Conservation (phyloP, 306 rosid genomes). For the Sesbania bispinosa region DNA sequence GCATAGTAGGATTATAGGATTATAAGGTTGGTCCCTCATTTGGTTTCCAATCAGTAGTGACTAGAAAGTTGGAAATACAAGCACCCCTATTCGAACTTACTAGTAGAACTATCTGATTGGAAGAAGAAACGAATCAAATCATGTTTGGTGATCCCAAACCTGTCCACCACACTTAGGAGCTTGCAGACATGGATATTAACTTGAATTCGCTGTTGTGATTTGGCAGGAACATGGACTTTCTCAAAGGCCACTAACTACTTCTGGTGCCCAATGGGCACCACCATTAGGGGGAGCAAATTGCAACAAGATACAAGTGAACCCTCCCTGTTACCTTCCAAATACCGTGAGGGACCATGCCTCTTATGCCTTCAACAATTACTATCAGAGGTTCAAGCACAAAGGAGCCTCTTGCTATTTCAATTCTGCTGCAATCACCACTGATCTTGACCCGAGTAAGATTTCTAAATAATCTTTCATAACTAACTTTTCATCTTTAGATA, state of each 20-base stretch:
- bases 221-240: slow-evolving; percentile 56
- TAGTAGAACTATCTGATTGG: neutral
- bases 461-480: too few relatives aligned
- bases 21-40: too few relatives aligned
- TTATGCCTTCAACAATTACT: too few relatives aligned
- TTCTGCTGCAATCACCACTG: too few relatives aligned
- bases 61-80: neutral
- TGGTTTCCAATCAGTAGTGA: neutral
- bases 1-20: neutral
- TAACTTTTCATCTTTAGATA: too few relatives aligned
- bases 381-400: too few relatives aligned
- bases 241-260: slow-evolving; percentile 70
- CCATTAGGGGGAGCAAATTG: slow-evolving; percentile 54
- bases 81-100: neutral
- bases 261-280: slow-evolving; percentile 52
- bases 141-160: slow-evolving; percentile 60
- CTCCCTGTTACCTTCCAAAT: too few relatives aligned
- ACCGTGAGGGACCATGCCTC: too few relatives aligned
- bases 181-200: slow-evolving; percentile 77
- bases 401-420: too few relatives aligned
- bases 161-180: slow-evolving; percentile 70
- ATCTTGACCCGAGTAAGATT: too few relatives aligned
- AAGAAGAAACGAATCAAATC: neutral
- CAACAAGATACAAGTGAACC: too few relatives aligned
- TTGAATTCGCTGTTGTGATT: slow-evolving; percentile 39